Evolutionary conservation across 176 grass and related monocot species (phyloP), one percentile per base, ranked within the genome.

Genomic region (Carex myosuroides): DNA sequence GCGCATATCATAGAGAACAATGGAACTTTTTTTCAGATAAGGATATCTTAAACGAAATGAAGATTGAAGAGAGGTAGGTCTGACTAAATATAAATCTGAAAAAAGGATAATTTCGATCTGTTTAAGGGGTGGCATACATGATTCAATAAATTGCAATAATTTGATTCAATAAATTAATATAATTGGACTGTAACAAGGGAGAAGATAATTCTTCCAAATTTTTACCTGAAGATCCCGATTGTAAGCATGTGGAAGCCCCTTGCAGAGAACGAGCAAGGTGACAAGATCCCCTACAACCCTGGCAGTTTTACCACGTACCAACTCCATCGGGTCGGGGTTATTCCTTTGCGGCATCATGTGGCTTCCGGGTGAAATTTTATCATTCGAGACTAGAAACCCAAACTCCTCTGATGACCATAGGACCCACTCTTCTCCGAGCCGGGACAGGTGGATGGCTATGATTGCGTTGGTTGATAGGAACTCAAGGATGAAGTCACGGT

Each of bases 351-450:
- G 92, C 90, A 98, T 95, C 60, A 98, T 95, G 79, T 86, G 94
- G 83, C 92, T 95, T 86, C 96, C 96, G 22, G 91, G 88, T 77
- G 93, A 87, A 21, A 95, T 88, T 22, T 82, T 86, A 73, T 98
- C 96, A 71, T 91, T 95, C 21, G 96, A 87, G 41, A 84, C 88
- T 72, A 98, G 80, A 64, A 98, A 98, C 0, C 96, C 93, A 22
- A 98, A 98, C 72, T 98, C 96, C 79, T 98, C 96, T n/a, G 96
- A 98, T 62, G 96, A 91, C 96, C 96, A 98, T 8, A 98, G 73
- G 53, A 98, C 96, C 96, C 96, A 98, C 84, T 98, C 96, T 84
- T 98, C 96, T 73, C 93, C 96, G 57, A 98, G 94, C 76, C 96
- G 93, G 2, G 96, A 98, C 74, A 98, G 91, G 87, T 98, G 96